Base-by-base conservation (phyloP, 441 rosid species). In the Lepidium campestre region DNA sequence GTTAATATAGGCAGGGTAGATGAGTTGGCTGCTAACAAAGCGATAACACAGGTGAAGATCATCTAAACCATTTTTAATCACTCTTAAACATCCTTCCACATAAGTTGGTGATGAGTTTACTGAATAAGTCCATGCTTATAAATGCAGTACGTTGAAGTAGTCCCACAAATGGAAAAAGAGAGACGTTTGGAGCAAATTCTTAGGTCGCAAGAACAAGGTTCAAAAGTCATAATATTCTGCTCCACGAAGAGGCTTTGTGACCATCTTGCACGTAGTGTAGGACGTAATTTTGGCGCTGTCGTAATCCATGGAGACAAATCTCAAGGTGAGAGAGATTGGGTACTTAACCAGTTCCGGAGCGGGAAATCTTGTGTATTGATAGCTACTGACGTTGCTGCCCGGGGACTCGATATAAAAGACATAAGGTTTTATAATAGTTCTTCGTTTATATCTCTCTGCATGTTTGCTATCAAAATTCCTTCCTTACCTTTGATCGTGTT, bases 261-360 rank as follows among this genome's bases (percentile, higher is more conserved):
- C 75, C 97, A 89, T 73, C 97, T 93, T 70, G 86, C 85, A 14
- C 90, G 96, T 60, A 75, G 81, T 67, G 82, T 93, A 8, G 94
- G 90, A 37, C 96, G 89, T 54, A 80, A 80, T 62, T 91, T 91
- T 82, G 91, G 97, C 17, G 91, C 99, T 37, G 84, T 83, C 66
- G 96, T 86, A 53, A 91, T 93, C 69, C 97, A 93, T 75, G 99
- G 97, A 67, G 95, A 91, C 84, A 93, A 93, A 76, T 89, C 99
- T 62, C 97, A 93, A 71, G 83, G 82, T 44, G 97, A 93, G 82
- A 91, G 99, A 79, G 99, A 93, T 67, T 91, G 90, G 93, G 95
- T 88, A 47, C 75, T 93, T 65, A 84, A 80, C 82, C 97, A 91
- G 82, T 93, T 93, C 67, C 83, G 93, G 47, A 82, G 79, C 20